phyloP scores from a whole-genome alignment of 306 rosid species.

The Aeschynomene evenia region DNA sequence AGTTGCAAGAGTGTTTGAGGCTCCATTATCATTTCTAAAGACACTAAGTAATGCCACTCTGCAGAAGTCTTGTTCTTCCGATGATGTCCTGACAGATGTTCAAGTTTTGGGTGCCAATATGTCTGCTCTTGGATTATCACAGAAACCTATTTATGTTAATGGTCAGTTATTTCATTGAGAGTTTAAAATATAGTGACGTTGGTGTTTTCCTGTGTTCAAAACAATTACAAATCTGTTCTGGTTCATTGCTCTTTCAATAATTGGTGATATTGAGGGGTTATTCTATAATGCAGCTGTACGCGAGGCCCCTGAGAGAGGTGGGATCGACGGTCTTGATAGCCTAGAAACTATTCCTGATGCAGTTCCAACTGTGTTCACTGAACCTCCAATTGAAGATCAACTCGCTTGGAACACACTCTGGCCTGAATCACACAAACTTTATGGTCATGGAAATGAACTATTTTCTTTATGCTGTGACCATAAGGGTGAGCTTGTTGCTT shows the following conservation, averaged over 20 bases:
- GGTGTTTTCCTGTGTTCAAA: constrained; percentile 10
- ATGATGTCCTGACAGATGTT: constrained; percentile 59
- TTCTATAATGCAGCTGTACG: constrained; percentile 56
- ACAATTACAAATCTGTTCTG: background rate
- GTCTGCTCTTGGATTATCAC: constrained; percentile 98
- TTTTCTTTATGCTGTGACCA: constrained; percentile 88
- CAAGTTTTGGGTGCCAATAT: constrained; percentile 98
- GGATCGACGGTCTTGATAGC: constrained; percentile 66
- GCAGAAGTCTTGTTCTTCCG: constrained; percentile 44
- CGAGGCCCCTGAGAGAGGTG: constrained; percentile 47
- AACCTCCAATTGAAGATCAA: constrained; percentile 98
- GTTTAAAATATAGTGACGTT: background rate
- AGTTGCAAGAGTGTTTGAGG: constrained; percentile 98
- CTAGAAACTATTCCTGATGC: constrained; percentile 90
- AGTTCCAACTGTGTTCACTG: constrained; percentile 74
- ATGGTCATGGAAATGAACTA: constrained; percentile 96
- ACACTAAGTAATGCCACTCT: constrained; percentile 74
- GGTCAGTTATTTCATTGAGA: constrained; percentile 47
- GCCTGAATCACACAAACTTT: constrained; percentile 98
- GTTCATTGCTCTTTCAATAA: background rate
- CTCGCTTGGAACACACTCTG: constrained; percentile 93
- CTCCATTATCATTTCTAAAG: constrained; percentile 83
- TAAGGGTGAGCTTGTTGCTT: constrained; percentile 83
- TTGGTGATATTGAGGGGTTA: constrained; percentile 12
- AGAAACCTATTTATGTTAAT: constrained; percentile 85